These are phyloP conservation scores for Cucurbitaria berberidis DNA, from an alignment of 2,329 filamentous ascomycete species.

Conservation along the genomic window DNA sequence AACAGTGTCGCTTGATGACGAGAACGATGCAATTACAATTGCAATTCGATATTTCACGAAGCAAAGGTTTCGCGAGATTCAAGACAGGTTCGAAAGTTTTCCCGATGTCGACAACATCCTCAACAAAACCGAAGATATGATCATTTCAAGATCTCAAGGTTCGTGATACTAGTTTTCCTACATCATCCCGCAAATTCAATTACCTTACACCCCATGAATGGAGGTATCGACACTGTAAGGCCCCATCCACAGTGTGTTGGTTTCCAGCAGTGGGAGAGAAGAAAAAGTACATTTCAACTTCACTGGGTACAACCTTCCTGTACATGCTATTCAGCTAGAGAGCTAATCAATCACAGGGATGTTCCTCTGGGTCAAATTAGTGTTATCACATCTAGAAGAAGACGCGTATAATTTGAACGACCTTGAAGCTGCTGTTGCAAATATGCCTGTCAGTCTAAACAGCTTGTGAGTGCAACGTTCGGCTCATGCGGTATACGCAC, in stretches of 20 bases:
- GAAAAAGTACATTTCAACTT: too few relatives aligned
- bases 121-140: background rate
- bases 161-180: background rate
- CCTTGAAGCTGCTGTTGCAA: background rate
- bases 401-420: slow-evolving; percentile 6
- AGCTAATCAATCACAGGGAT: slow-evolving; percentile 4
- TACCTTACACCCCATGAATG: too few relatives aligned
- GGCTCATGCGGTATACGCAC: too few relatives aligned
- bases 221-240: too few relatives aligned
- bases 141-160: background rate
- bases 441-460: background rate
- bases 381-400: slow-evolving; percentile 1
- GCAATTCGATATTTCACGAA: background rate
- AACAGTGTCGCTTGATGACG: background rate
- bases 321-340: too few relatives aligned
- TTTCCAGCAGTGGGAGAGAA: too few relatives aligned
- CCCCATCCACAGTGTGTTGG: too few relatives aligned
- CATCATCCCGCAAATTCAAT: background rate
- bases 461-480: background rate
- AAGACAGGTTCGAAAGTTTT: background rate
- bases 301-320: too few relatives aligned
- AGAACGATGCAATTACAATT: background rate
- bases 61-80: background rate
- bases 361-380: slow-evolving; percentile 11
- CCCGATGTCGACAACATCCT: background rate